Conservation (phyloP, 2,329 filamentous ascomycete genomes). For the Monosporascus sp. region DNA sequence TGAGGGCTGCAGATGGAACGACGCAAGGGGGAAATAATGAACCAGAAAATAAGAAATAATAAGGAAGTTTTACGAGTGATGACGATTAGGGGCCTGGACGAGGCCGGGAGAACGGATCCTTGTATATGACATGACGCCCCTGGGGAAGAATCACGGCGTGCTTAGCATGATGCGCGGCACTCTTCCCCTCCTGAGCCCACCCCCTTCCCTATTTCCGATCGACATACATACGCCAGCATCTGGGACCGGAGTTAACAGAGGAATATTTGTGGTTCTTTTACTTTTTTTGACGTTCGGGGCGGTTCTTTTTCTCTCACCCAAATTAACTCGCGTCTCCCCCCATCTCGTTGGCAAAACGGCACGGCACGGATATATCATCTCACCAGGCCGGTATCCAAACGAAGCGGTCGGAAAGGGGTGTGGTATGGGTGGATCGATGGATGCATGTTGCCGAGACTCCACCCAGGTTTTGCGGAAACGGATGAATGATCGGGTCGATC, state of each 20-base stretch:
- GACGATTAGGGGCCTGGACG: background rate
- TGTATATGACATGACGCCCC: background rate
- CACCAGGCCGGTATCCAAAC: too few species aligned
- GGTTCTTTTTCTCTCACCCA: background rate
- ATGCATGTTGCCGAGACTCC: too few species aligned
- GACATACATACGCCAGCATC: conserved; percentile 4
- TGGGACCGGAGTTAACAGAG: conserved; percentile 7
- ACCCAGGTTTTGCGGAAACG: background rate
- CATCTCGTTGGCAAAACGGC: too few species aligned
- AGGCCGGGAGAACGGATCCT: background rate
- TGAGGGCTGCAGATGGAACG: background rate
- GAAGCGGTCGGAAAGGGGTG: too few species aligned
- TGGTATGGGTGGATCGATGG: too few species aligned
- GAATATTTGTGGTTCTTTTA: background rate
- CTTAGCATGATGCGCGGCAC: background rate
- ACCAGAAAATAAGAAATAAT: conserved; percentile 2
- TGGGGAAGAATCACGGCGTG: background rate
- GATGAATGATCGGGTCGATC: background rate
- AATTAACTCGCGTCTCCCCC: too few species aligned
- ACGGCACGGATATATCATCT: too few species aligned
- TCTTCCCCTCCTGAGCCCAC: background rate
- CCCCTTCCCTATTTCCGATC: background rate
- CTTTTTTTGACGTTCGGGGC: background rate
- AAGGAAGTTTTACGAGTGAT: background rate
- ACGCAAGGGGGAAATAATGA: background rate